Evolutionary conservation across 2,329 filamentous ascomycete species (phyloP).

Genomic region (Pseudogymnoascus sp.): DNA sequence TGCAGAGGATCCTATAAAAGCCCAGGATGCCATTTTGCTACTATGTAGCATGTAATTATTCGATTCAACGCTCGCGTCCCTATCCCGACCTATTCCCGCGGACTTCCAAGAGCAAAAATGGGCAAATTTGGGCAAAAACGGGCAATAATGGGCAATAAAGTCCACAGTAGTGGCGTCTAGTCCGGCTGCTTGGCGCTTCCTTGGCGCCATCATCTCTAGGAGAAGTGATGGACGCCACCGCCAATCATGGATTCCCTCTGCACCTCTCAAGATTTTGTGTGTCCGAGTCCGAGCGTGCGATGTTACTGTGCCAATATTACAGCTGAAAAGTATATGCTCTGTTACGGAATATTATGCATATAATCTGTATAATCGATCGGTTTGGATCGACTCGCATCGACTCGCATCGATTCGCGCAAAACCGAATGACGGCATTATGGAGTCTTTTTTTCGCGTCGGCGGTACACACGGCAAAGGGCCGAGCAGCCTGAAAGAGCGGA

Average conservation of each 20-base stretch:
- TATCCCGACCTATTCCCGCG: background rate
- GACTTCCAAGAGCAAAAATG: background rate
- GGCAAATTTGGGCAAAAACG: background rate
- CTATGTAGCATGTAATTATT: background rate
- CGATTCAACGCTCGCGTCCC: background rate
- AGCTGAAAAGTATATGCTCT: background rate
- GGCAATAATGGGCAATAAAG: background rate
- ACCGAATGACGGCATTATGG: background rate
- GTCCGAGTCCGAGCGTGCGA: background rate
- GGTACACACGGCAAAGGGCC: constrained; percentile 6
- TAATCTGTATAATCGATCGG: background rate
- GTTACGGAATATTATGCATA: background rate
- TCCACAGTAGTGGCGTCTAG: constrained; percentile 2
- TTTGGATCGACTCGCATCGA: background rate
- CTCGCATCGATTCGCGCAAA: background rate
- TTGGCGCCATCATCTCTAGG: background rate
- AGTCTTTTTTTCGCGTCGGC: background rate
- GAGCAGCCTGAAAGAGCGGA: constrained; percentile 5
- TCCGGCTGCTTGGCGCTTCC: background rate
- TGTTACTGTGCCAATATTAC: background rate
- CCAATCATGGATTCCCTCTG: background rate
- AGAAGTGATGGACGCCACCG: background rate
- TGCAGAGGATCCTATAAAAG: background rate
- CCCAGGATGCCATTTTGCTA: background rate
- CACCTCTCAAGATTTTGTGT: background rate